Evolutionary conservation across 2,329 filamentous ascomycete species (phyloP).

Genomic region (Fusarium kyushuense): DNA sequence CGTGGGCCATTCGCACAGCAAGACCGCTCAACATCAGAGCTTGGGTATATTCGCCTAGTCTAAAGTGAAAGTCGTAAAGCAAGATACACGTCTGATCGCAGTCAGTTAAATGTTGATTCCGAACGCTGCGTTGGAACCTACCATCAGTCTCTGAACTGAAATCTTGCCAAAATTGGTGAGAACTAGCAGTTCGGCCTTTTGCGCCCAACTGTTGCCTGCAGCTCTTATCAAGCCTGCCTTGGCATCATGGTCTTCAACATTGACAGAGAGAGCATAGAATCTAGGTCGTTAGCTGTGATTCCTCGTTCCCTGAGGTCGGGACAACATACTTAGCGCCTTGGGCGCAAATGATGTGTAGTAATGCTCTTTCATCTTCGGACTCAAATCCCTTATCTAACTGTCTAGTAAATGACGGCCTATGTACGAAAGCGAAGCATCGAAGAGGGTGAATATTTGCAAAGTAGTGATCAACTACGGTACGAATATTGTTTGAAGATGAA

Average conservation of each 20-base stretch:
- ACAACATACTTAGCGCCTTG: conserved; percentile 54
- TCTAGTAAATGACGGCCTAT: conserved; percentile 56
- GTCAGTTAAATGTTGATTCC: conserved; percentile 1
- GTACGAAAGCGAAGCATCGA: conserved; percentile 57
- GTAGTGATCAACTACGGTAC: conserved; percentile 54
- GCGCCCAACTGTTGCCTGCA: conserved; percentile 56
- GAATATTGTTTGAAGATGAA: conserved; percentile 52
- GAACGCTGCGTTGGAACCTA: conserved; percentile 27
- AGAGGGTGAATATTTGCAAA: conserved; percentile 57
- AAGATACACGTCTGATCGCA: conserved; percentile 52
- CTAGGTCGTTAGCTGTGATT: conserved; percentile 41
- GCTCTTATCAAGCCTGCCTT: conserved; percentile 49
- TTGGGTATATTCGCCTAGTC: conserved; percentile 55
- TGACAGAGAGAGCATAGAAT: conserved; percentile 51
- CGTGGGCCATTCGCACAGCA: conserved; percentile 57
- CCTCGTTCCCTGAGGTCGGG: background rate
- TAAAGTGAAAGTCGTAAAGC: conserved; percentile 57
- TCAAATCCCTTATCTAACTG: conserved; percentile 54
- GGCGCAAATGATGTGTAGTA: conserved; percentile 55
- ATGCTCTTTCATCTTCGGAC: conserved; percentile 53
- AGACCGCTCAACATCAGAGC: conserved; percentile 58
- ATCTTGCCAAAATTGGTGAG: conserved; percentile 56
- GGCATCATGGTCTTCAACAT: conserved; percentile 49
- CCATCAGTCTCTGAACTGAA: conserved; percentile 56
- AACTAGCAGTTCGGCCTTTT: conserved; percentile 53